Evolutionary conservation across 2,329 filamentous ascomycete species (phyloP).

Genomic region (Colletotrichum sp.): DNA sequence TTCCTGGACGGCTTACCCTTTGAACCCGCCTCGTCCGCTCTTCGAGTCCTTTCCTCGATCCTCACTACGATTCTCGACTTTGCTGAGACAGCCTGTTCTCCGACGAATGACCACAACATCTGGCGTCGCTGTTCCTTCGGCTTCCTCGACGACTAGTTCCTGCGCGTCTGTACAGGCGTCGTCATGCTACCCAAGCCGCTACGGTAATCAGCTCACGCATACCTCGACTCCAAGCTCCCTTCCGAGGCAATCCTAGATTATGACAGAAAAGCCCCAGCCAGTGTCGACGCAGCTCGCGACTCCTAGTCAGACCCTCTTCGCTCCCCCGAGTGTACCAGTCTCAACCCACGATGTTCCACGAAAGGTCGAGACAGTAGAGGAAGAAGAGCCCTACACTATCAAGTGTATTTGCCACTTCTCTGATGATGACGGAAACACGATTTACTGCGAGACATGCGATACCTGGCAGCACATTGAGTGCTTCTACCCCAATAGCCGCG

Average conservation of each 20-base stretch:
- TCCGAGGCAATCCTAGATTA: constrained; percentile 59
- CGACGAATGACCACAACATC: constrained; percentile 16
- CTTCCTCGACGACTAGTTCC: neutral
- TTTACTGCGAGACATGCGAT: constrained; percentile 94
- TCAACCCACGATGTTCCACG: constrained; percentile 45
- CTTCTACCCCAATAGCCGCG: constrained; percentile 80
- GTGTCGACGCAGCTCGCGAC: constrained; percentile 60
- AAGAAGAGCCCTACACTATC: constrained; percentile 90
- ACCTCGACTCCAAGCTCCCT: constrained; percentile 35
- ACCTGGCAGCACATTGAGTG: constrained; percentile 99
- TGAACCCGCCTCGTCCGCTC: neutral
- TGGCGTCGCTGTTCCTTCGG: constrained; percentile 1
- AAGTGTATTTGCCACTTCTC: constrained; percentile 95
- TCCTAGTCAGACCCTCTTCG: constrained; percentile 55
- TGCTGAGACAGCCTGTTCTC: neutral
- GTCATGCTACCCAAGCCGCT: constrained; percentile 63
- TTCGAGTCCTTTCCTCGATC: constrained; percentile 3
- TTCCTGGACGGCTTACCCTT: neutral
- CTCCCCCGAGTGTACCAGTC: constrained; percentile 43
- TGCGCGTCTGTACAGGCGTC: constrained; percentile 53
- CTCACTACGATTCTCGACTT: neutral
- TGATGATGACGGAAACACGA: constrained; percentile 97
- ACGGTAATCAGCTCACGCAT: constrained; percentile 52
- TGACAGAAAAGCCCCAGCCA: constrained; percentile 63
- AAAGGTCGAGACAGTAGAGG: constrained; percentile 61